These are phyloP conservation scores for Pachyrhizus erosus DNA, from an alignment of 306 rosid species.

Conservation along the genomic window DNA sequence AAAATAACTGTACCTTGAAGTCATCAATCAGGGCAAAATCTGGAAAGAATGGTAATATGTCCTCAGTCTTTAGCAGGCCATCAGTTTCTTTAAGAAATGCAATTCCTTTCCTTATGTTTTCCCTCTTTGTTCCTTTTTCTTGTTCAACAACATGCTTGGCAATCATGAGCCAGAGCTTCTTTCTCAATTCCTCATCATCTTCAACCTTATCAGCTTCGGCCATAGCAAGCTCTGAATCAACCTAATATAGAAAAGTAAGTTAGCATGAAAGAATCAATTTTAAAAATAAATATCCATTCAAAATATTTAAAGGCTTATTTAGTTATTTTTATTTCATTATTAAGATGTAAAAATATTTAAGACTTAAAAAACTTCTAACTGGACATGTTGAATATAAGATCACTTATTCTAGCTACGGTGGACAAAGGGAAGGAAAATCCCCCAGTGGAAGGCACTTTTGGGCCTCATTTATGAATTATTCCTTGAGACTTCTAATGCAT, in stretches of 20 bases:
- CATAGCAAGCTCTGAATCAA: constrained; percentile 99
- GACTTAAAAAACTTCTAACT: not conserved
- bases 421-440: not conserved
- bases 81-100: constrained; percentile 99
- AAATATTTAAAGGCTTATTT: not conserved
- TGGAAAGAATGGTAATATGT: constrained; percentile 94
- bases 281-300: not conserved
- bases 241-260: constrained; percentile 56
- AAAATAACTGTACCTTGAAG: constrained; percentile 73
- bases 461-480: constrained; percentile 21
- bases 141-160: constrained; percentile 96
- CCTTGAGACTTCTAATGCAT: constrained; percentile 23
- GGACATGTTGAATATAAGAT: constrained; percentile 32
- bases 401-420: constrained; percentile 27
- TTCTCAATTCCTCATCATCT: constrained; percentile 97
- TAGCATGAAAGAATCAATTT: not conserved
- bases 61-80: constrained; percentile 95
- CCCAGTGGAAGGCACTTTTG: constrained; percentile 13
- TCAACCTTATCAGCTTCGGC: constrained; percentile 99
- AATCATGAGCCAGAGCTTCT: constrained; percentile 98
- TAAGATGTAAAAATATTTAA: not conserved
- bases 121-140: constrained; percentile 97
- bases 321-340: not conserved
- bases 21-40: constrained; percentile 97
- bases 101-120: constrained; percentile 94